Evolutionary conservation across 768 basidiomycete genomes (phyloP).

Genomic region (Cyathus striatus): DNA sequence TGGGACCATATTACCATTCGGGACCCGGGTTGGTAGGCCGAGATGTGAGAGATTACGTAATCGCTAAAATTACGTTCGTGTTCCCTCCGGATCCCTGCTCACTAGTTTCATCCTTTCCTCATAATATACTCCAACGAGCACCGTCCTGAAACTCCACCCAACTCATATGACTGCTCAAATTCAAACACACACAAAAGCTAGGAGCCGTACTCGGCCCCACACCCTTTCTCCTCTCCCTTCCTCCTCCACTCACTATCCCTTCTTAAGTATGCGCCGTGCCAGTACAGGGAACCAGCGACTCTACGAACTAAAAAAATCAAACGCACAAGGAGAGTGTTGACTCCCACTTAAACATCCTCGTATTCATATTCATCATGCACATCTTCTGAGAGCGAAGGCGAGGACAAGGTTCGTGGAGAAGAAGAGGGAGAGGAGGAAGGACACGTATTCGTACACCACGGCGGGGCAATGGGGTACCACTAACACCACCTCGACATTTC

Average conservation of each 20-base stretch:
- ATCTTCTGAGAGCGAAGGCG: constrained; percentile 11
- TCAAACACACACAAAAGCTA: constrained; percentile 55
- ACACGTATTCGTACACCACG: too few relatives aligned
- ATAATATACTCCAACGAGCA: too few relatives aligned
- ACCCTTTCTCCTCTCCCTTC: constrained; percentile 27
- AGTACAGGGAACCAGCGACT: constrained; percentile 5
- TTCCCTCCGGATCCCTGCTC: too few relatives aligned
- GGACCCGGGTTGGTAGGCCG: too few relatives aligned
- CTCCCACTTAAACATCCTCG: constrained; percentile 4
- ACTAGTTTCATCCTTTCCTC: too few relatives aligned
- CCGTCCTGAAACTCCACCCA: constrained; percentile 37
- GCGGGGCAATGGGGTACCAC: too few relatives aligned
- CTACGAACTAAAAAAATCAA: constrained; percentile 5
- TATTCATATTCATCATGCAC: constrained; percentile 5
- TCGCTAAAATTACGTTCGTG: too few relatives aligned
- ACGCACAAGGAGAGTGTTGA: constrained; percentile 8
- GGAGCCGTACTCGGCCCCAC: constrained; percentile 46
- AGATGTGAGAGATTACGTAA: too few relatives aligned
- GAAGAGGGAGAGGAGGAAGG: background rate
- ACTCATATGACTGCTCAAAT: constrained; percentile 49
- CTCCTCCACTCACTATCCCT: constrained; percentile 8
- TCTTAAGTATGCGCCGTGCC: background rate
- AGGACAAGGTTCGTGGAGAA: constrained; percentile 3
- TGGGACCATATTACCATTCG: too few relatives aligned
- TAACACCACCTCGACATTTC: too few relatives aligned